A percentile compares a stretch with the other conserved stretches of the same genome.
These are phyloP conservation scores for Ceratocystis eucalypticola DNA, from an alignment of 2,329 filamentous ascomycete genomes.

Conservation along the genomic window DNA sequence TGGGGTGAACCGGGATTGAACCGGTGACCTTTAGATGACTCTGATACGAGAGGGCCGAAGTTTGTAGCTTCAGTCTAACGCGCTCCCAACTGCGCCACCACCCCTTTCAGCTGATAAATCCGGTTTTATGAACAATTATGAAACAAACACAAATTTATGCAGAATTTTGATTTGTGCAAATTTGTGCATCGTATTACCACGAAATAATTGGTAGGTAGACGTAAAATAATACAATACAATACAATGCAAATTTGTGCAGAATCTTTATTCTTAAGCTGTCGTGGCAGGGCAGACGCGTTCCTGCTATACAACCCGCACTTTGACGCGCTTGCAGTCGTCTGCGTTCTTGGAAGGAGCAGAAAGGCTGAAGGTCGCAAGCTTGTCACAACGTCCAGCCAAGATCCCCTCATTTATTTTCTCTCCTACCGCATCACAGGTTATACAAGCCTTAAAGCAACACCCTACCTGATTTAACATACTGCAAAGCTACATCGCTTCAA, in stretches of 20 bases:
- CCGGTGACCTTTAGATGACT: conserved; percentile 20
- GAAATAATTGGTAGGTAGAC: no score
- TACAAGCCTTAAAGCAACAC: not conserved
- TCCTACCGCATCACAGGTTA: not conserved
- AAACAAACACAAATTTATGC: not conserved
- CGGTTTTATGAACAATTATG: no score
- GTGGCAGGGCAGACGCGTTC: conserved; percentile 7
- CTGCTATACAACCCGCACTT: conserved; percentile 1
- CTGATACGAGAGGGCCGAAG: conserved; percentile 15
- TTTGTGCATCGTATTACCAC: no score
- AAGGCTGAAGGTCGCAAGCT: conserved; percentile 13
- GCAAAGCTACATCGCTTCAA: not conserved
- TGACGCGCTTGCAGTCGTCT: conserved; percentile 11
- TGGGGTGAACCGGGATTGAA: conserved; percentile 20
- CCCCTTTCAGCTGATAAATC: not conserved
- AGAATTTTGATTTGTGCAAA: not conserved
- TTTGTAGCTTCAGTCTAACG: conserved; percentile 20
- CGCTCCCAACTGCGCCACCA: conserved; percentile 20
- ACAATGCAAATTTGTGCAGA: not conserved
- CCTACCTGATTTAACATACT: not conserved
- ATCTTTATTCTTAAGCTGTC: not conserved
- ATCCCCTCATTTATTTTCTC: not conserved
- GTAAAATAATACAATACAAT: no score
- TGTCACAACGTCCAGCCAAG: not conserved
- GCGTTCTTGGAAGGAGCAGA: conserved; percentile 7